Evolutionary conservation across 2,329 filamentous ascomycete species (phyloP).

Genomic region (Stemphylium beticola): DNA sequence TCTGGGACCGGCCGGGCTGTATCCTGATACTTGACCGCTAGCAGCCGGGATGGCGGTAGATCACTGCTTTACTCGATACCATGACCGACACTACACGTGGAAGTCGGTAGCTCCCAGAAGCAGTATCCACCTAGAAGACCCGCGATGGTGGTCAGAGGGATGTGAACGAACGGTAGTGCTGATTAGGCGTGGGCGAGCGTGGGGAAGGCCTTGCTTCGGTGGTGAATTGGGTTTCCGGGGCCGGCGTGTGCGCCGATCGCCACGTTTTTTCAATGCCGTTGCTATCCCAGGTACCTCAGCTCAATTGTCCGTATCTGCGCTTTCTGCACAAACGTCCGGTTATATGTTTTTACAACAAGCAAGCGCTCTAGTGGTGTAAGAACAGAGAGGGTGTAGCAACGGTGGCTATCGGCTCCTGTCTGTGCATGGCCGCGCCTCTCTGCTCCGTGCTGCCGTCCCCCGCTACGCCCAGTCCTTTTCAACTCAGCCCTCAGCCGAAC

Average conservation of each 20-base stretch:
- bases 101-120: constrained; percentile 17
- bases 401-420: not conserved
- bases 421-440: not conserved
- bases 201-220: constrained; percentile 6
- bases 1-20: too few relatives aligned
- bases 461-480: constrained; percentile 7
- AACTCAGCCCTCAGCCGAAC: constrained; percentile 7
- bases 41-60: not conserved
- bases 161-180: constrained; percentile 9
- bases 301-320: too few relatives aligned
- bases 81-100: constrained; percentile 11
- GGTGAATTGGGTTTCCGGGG: constrained; percentile 14
- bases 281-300: not conserved
- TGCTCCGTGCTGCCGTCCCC: constrained; percentile 6
- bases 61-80: constrained; percentile 4
- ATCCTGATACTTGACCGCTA: not conserved
- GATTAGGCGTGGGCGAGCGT: not conserved
- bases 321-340: not conserved
- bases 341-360: not conserved
- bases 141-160: constrained; percentile 18
- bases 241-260: constrained; percentile 11
- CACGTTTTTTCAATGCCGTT: not conserved
- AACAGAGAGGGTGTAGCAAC: too few relatives aligned
- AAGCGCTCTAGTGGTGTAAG: not conserved
- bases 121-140: constrained; percentile 29